Conservation (phyloP, 1,284 basidiomycete genomes). For the Cerrena zonata region DNA sequence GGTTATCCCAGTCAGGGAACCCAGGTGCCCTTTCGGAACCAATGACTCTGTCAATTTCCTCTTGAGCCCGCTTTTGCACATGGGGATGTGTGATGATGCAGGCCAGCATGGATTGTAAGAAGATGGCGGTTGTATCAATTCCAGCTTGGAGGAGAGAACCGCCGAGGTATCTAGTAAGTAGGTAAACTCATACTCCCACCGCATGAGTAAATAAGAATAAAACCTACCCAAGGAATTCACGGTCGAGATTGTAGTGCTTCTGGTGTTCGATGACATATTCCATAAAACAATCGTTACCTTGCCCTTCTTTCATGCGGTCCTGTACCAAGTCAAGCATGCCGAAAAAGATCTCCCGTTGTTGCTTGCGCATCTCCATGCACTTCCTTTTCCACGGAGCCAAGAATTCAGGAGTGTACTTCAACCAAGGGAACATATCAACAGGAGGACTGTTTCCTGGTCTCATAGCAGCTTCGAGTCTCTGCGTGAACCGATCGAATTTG, state of each 20-base stretch:
- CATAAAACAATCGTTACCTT: constrained; percentile 14
- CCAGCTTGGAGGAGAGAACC: constrained; percentile 14
- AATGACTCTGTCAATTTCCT: constrained; percentile 1
- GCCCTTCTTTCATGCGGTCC: constrained; percentile 6
- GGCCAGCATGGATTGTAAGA: constrained; percentile 24
- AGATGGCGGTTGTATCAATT: constrained; percentile 22
- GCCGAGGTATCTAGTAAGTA: constrained; percentile 1
- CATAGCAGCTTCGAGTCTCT: constrained; percentile 23
- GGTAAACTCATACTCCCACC: neutral
- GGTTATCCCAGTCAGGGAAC: neutral
- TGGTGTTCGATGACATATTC: constrained; percentile 7
- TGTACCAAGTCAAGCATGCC: constrained; percentile 15
- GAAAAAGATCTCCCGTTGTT: constrained; percentile 22
- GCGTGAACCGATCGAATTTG: constrained; percentile 18
- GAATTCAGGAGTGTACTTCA: constrained; percentile 30
- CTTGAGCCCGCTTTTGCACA: neutral
- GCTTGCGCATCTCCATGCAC: constrained; percentile 17
- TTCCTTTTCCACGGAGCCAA: constrained; percentile 30
- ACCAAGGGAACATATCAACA: constrained; percentile 29
- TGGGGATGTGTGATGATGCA: constrained; percentile 17
- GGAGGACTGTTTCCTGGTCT: constrained; percentile 29
- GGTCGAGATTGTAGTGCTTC: neutral
- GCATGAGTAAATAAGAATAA: neutral
- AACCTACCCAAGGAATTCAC: constrained; percentile 1
- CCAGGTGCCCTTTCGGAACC: neutral